phyloP scores from a whole-genome alignment of 2,329 filamentous ascomycete genomes.

The Botrytis squamosa region DNA sequence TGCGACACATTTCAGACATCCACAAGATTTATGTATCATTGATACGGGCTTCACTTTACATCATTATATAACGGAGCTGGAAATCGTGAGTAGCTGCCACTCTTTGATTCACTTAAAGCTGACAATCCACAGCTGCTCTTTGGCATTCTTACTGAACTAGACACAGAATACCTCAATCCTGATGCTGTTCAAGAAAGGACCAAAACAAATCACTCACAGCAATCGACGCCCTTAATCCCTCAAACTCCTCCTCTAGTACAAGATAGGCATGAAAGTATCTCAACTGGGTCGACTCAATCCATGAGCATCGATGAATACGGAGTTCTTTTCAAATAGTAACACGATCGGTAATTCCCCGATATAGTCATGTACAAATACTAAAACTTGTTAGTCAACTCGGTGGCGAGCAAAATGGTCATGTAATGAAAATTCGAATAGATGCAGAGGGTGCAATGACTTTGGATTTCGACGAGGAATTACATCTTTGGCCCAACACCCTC shows the following conservation, averaged over 20 bases:
- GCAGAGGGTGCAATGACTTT: background rate
- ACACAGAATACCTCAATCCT: constrained; percentile 12
- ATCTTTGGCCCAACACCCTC: background rate
- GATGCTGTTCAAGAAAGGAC: background rate
- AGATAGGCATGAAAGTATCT: constrained; percentile 7
- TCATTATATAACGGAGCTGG: constrained; percentile 15
- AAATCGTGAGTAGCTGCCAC: constrained; percentile 1
- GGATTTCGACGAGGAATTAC: background rate
- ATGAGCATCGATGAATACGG: background rate
- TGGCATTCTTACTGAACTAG: background rate
- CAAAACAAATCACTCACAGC: background rate
- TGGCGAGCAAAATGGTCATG: background rate
- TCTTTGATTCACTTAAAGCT: background rate
- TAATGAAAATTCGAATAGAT: constrained; percentile 12
- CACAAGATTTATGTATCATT: background rate
- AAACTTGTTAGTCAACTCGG: background rate
- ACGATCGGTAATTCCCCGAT: background rate
- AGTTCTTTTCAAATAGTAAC: constrained; percentile 14
- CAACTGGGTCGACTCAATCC: background rate
- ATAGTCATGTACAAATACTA: background rate
- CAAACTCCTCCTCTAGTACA: background rate
- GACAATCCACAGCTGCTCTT: constrained; percentile 7
- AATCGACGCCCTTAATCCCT: background rate
- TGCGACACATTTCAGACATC: background rate
- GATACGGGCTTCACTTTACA: constrained; percentile 6